A percentile compares a stretch with the other conserved stretches of the same genome.
phyloP scores from a whole-genome alignment of 2,329 filamentous ascomycete species.

The Arthrocladium fulminans region DNA sequence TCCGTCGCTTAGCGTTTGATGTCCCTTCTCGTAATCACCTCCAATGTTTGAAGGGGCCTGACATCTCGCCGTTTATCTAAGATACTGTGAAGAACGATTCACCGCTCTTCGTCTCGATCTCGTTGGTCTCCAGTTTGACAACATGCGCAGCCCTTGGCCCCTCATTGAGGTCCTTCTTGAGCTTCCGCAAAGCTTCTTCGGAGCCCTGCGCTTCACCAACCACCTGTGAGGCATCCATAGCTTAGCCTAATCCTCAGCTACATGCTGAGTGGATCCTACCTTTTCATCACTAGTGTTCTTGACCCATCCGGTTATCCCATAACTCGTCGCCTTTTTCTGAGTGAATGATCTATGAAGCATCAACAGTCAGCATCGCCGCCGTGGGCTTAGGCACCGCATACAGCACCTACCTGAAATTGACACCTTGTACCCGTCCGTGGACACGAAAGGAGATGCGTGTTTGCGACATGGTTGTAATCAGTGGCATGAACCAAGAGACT shows the following conservation, averaged over 20 bases:
- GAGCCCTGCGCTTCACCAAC: constrained; percentile 80
- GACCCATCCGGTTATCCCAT: constrained; percentile 42
- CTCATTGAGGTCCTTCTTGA: constrained; percentile 65
- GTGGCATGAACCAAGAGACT: not conserved
- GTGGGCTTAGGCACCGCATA: not conserved
- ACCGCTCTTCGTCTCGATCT: constrained; percentile 55
- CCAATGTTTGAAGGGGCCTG: too few species aligned
- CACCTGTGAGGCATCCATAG: constrained; percentile 49
- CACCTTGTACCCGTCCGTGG: constrained; percentile 22
- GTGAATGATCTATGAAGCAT: constrained; percentile 32
- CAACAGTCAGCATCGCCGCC: constrained; percentile 1
- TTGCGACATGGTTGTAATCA: constrained; percentile 9
- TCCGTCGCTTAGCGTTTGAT: too few species aligned
- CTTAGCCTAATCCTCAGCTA: constrained; percentile 6
- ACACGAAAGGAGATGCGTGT: constrained; percentile 21
- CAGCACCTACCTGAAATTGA: constrained; percentile 20
- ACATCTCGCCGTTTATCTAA: too few species aligned
- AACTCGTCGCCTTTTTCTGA: constrained; percentile 33
- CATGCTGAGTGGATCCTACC: constrained; percentile 24
- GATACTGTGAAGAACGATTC: constrained; percentile 39
- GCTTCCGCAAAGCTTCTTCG: constrained; percentile 54
- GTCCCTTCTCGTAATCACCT: too few species aligned
- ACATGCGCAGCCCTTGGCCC: constrained; percentile 68
- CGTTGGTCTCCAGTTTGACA: constrained; percentile 60
- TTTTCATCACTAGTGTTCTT: constrained; percentile 39